Percentiles rank a stretch among this genome's conserved stretches.
phyloP scores from a whole-genome alignment of 306 rosid genomes.

The Sophora flavescens region DNA sequence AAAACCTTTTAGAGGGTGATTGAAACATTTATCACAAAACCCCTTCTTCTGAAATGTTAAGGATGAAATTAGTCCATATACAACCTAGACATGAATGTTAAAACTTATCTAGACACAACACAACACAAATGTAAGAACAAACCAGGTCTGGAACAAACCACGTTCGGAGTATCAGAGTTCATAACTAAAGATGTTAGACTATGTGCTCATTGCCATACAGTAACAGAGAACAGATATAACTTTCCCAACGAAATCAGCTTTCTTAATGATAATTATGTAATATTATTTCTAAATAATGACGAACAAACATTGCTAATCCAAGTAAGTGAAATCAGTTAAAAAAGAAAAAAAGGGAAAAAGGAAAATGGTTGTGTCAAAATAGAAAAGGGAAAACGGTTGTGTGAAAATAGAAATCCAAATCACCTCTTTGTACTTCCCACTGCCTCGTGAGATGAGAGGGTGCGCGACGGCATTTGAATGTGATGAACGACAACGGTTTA shows the following conservation, averaged over 20 bases:
- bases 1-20: neutral
- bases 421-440: no score
- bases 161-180: constrained; percentile 7
- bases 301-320: constrained; percentile 26
- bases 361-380: no score
- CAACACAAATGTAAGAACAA: neutral
- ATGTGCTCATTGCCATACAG: neutral
- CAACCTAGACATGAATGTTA: neutral
- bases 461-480: no score
- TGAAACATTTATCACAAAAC: neutral
- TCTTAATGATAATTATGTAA: constrained; percentile 24
- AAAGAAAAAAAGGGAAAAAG: neutral
- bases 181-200: constrained; percentile 7
- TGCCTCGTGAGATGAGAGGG: no score
- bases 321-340: constrained; percentile 8
- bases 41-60: neutral
- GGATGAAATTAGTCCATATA: neutral
- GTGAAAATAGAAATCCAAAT: no score
- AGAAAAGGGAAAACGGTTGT: no score
- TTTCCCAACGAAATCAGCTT: constrained; percentile 4
- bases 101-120: neutral
- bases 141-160: neutral
- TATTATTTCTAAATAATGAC: no score
- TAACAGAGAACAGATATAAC: neutral
- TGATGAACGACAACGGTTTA: no score